Base-by-base conservation (phyloP, 805 yeast genomes). In the Hanseniaspora thailandica region DNA sequence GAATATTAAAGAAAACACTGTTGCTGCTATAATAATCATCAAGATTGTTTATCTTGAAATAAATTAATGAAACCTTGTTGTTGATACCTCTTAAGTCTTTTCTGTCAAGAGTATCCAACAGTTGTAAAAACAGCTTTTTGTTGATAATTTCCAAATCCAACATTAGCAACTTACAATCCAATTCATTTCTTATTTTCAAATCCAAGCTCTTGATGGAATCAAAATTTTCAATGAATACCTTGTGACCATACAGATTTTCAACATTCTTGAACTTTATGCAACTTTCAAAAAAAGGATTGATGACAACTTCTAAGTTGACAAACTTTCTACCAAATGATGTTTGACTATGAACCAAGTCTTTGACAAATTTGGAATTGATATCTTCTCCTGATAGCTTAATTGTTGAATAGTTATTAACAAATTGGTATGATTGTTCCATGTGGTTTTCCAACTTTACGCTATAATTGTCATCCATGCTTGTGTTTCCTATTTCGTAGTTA, bases 161-260 rank as follows among this genome's bases (percentile, higher is more conserved):
- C 31, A 53, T n/a, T 12, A 47, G 25, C 5, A 47, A 31, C 25
- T 53, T 47, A 20, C 44, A 47, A 3, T 47, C 44, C 19, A 7
- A 4, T 28, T 47, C 39, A 25, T 40, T 47, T 35, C 46, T 44
- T 17, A 53, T n/a, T 12, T 38, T 47, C 6, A 53, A 28, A 17
- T 47, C 28, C 2, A 53, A 9, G 10, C n/a, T 20, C 2, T 23
- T 40, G 9, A 47, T 41, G 22, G 31, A 30, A 10, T 28, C 30
- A 19, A 25, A 47, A 26, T 53, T 53, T 39, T 53, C 55, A 23
- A 53, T 47, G 12, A 31, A 33, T 2, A 53, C 52, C 30, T 53
- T 53, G 22, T 53, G 55, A 3, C 55, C 55, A 53, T 40, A 53
- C 2, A 38, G 15, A 30, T 53, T 53, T 30, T 53, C 55, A 20